Evolutionary conservation across 176 grass and related monocot species (phyloP).

Genomic region (Zoysia pacifica): DNA sequence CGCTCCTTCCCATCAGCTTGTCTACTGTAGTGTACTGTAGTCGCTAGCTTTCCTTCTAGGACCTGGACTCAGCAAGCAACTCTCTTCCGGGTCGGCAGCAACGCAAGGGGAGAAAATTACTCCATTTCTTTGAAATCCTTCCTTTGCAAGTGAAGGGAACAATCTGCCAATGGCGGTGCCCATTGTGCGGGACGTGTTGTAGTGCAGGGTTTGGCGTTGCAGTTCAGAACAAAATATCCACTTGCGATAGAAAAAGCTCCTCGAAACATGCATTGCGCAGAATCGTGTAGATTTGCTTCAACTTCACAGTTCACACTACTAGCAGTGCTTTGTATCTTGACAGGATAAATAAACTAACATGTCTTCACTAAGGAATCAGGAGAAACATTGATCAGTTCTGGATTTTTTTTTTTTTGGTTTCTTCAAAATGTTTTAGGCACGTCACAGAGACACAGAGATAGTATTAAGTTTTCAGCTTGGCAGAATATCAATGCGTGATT

Average conservation of each 20-base stretch:
- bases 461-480: background rate
- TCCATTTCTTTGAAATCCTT: slow-evolving; percentile 10
- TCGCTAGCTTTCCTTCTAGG: background rate
- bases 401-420: background rate
- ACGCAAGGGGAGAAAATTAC: background rate
- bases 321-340: background rate
- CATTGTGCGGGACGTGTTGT: slow-evolving; percentile 28
- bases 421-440: background rate
- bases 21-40: background rate
- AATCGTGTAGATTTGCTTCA: slow-evolving; percentile 25
- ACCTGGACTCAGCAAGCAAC: background rate
- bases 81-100: background rate
- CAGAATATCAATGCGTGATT: slow-evolving; percentile 24
- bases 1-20: background rate
- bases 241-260: slow-evolving; percentile 19
- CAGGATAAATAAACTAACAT: background rate
- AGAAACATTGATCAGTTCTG: background rate
- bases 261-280: background rate
- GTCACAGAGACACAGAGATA: background rate
- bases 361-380: background rate
- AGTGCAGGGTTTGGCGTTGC: slow-evolving; percentile 26
- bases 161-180: background rate
- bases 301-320: slow-evolving; percentile 35
- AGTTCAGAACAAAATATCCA: slow-evolving; percentile 3
- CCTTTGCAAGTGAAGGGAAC: slow-evolving; percentile 25